Base-by-base conservation (phyloP, 1,139 yeast species). In the Blastobotrys buckinghamii region DNA sequence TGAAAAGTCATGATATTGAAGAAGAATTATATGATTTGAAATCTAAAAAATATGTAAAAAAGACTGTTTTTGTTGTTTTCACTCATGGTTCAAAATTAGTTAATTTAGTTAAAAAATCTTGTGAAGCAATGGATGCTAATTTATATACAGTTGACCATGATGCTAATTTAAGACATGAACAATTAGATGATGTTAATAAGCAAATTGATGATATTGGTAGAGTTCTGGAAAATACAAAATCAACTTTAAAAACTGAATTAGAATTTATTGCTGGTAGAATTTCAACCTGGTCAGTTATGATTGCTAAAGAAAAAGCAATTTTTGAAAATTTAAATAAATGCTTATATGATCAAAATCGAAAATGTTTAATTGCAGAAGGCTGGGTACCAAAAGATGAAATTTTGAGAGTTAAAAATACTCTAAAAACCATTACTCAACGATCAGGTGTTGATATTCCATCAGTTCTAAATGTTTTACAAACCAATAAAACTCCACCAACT, bases 311-410 rank as follows among this genome's bases (percentile, higher is more conserved):
- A 61, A 81, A 82, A 61, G 74, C 82, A 30, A 81, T 89, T 35
- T 88, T 81, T 65, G 78, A 82, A 55, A 77, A 86, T 0, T 73
- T 92, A 64, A 90, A 90, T 67, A 74, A 79, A 59, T 89, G 90
- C 67, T 86, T 84, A 62, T 87, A 82, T 64, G 97, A 90, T 64
- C 79, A 82, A 51, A 81, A 88, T 35, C 78, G 97, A 67, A 79
- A 92, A 59, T 85, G 95, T 53, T 72, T 92, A 49, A 88, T 92
- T 52, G 97, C 95, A n/a, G 98, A 92, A 72, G 99, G 97, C 30
- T 92, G 98, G 98, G 77, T 89, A 34, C 95, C 95, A 44, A 64
- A 70, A 27, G 74, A 73, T 54, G 82, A 78, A 51, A 62, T 82
- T 33, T 65, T 66, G 6, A 53, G 61, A 8, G 68, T 79, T 34